Evolutionary conservation across 2,329 filamentous ascomycete genomes (phyloP).

Genomic region (Escovopsis sp.): DNA sequence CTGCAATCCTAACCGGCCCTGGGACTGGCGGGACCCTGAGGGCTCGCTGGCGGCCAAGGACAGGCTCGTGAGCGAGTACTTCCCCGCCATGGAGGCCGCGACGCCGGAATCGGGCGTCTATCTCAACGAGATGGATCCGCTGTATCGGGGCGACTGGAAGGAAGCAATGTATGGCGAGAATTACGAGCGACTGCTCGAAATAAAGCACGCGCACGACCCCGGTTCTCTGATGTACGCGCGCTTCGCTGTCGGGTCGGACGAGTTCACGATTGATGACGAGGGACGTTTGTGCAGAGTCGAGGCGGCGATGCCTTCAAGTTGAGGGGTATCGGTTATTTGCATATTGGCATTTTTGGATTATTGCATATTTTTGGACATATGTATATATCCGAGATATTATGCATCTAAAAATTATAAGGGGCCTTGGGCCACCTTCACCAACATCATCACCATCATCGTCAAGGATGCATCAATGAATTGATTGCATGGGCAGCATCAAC

Average conservation of each 20-base stretch:
- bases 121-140: slow-evolving; percentile 30
- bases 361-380: too few species aligned
- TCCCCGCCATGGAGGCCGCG: slow-evolving; percentile 19
- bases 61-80: slow-evolving; percentile 18
- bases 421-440: too few species aligned
- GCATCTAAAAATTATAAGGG: too few species aligned
- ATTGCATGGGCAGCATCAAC: too few species aligned
- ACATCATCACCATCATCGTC: too few species aligned
- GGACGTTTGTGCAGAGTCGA: too few species aligned
- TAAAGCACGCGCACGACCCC: slow-evolving; percentile 34
- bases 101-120: slow-evolving; percentile 25
- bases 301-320: too few species aligned
- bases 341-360: too few species aligned
- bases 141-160: slow-evolving; percentile 2
- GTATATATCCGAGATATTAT: too few species aligned
- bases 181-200: slow-evolving; percentile 18
- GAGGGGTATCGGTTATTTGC: too few species aligned
- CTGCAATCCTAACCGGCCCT: slow-evolving; percentile 4
- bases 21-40: slow-evolving; percentile 2
- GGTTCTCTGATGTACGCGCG: slow-evolving; percentile 25
- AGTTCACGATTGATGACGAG: too few species aligned
- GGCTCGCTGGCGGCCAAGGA: slow-evolving; percentile 1
- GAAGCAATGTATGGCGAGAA: slow-evolving; percentile 11
- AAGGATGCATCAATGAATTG: too few species aligned
- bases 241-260: background rate